A percentile compares a stretch with the other conserved stretches of the same genome.
Conservation (phyloP, 306 rosid genomes). For the Rosa chinensis region DNA sequence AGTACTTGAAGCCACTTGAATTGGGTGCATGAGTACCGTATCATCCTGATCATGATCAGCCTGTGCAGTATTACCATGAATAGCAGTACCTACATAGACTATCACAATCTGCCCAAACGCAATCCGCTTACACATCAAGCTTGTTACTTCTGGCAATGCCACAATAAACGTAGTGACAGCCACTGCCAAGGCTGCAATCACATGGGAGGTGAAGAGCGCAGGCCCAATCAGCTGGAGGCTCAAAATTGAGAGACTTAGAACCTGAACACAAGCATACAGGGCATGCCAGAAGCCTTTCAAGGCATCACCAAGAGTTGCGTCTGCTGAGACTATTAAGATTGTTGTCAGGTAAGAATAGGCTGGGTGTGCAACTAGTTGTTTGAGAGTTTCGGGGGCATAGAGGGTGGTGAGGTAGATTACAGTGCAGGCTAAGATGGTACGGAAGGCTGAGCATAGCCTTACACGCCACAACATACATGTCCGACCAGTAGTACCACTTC, state of each 20-base stretch:
- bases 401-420: conserved; percentile 48
- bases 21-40: conserved; percentile 32
- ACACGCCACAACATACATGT: conserved; percentile 34
- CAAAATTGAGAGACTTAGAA: conserved; percentile 30
- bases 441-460: conserved; percentile 46
- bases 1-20: conserved; percentile 54
- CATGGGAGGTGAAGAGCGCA: conserved; percentile 10
- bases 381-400: conserved; percentile 43
- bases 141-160: conserved; percentile 53
- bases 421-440: conserved; percentile 64
- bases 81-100: conserved; percentile 54
- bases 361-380: conserved; percentile 43
- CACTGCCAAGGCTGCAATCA: conserved; percentile 43
- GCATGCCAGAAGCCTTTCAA: conserved; percentile 59
- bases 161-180: conserved; percentile 42
- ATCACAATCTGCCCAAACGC: conserved; percentile 77
- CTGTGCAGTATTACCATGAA: conserved; percentile 34
- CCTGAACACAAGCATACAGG: conserved; percentile 42
- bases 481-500: conserved; percentile 1
- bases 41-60: conserved; percentile 10
- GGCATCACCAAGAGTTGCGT: conserved; percentile 64
- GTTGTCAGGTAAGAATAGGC: conserved; percentile 60
- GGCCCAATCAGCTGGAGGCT: conserved; percentile 53
- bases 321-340: conserved; percentile 46
- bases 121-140: conserved; percentile 55